Evolutionary conservation across 140 eudicot genomes (phyloP).

Genomic region (Oenanthe javanica): DNA sequence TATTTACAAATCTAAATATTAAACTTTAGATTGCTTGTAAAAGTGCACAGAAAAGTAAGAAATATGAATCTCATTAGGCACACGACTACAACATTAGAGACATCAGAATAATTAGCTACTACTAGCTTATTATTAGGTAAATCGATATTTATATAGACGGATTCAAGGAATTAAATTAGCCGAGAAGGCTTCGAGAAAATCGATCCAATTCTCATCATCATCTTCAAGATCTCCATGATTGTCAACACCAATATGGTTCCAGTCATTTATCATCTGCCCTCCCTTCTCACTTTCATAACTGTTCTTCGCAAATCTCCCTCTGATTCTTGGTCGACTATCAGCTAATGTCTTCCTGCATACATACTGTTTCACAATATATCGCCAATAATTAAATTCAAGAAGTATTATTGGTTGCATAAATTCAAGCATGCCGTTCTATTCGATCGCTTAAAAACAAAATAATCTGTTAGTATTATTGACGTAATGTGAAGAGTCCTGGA

Average conservation of each 20-base stretch:
- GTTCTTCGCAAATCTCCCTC: constrained; percentile 88
- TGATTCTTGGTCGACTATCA: constrained; percentile 85
- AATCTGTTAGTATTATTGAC: neutral
- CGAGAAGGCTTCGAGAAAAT: constrained; percentile 53
- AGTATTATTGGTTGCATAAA: neutral
- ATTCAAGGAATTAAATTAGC: constrained; percentile 49
- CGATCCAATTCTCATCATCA: constrained; percentile 46
- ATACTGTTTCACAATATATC: constrained; percentile 33
- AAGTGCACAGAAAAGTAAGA: neutral
- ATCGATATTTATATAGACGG: neutral
- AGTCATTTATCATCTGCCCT: constrained; percentile 24
- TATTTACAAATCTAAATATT: neutral
- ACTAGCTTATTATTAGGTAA: neutral
- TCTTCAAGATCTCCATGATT: constrained; percentile 28
- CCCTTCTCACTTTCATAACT: constrained; percentile 66
- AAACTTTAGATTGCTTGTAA: neutral
- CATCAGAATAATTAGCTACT: neutral
- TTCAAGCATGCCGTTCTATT: neutral
- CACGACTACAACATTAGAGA: neutral
- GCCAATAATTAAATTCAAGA: neutral
- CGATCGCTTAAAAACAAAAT: neutral
- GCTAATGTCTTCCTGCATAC: constrained; percentile 94
- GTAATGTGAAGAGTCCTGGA: neutral
- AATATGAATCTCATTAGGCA: neutral
- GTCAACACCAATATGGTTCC: constrained; percentile 29